Evolutionary conservation across 495 filamentous ascomycete species (phyloP).

Genomic region (Amphirosellinia nigrospora): DNA sequence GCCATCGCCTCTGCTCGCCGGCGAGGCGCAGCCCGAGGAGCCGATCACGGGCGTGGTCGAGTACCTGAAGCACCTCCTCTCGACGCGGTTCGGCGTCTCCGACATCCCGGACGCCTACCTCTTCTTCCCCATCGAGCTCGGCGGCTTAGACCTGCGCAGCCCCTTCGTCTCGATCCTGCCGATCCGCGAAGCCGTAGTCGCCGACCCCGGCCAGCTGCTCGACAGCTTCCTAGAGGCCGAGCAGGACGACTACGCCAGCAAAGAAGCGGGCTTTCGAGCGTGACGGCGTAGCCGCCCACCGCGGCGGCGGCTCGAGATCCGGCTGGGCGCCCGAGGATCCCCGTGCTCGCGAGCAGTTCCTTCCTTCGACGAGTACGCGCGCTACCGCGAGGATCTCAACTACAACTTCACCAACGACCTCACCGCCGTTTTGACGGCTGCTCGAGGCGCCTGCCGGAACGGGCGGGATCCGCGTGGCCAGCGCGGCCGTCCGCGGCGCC

Average conservation of each 20-base stretch:
- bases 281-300: not conserved
- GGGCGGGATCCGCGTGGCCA: not conserved
- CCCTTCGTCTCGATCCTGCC: constrained; percentile 61
- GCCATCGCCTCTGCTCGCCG: constrained; percentile 10
- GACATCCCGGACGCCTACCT: constrained; percentile 72
- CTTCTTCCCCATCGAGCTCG: constrained; percentile 66
- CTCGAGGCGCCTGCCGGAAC: constrained; percentile 32
- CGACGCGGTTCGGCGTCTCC: constrained; percentile 58
- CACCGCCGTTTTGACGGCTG: constrained; percentile 45
- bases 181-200: constrained; percentile 58
- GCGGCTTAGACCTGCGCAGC: constrained; percentile 62
- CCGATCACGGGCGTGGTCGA: constrained; percentile 59
- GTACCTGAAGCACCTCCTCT: constrained; percentile 62
- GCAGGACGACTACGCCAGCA: constrained; percentile 51
- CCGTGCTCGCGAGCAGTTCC: constrained; percentile 46
- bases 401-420: constrained; percentile 34
- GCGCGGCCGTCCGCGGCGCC: constrained; percentile 37
- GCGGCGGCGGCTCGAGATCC: no score
- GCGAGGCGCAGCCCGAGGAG: constrained; percentile 24
- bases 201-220: constrained; percentile 51
- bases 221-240: constrained; percentile 54
- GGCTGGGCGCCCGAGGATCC: constrained; percentile 31
- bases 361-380: constrained; percentile 61
- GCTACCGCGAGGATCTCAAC: constrained; percentile 55
- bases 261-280: constrained; percentile 54